A percentile compares a stretch with the other conserved stretches of the same genome.
Conservation (phyloP, 1,284 basidiomycete species). For the Polyporus tsugae region DNA sequence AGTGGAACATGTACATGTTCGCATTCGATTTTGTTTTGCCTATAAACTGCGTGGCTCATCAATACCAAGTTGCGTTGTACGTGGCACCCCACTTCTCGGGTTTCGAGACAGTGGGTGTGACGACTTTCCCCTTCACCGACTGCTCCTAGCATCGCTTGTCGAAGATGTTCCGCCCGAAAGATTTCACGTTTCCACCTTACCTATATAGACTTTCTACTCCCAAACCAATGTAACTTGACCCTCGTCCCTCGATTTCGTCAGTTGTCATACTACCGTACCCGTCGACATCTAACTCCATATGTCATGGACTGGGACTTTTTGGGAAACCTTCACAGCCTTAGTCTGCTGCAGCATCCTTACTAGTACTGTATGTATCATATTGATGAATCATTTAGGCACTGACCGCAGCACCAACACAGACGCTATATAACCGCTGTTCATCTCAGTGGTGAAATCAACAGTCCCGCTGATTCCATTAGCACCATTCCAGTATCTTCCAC, state of each 20-base stretch:
- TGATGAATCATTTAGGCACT: not conserved
- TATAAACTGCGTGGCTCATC: too few species aligned
- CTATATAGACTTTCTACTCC: not conserved
- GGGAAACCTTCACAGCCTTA: not conserved
- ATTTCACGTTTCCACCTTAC: not conserved
- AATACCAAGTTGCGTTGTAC: too few species aligned
- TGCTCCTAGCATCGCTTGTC: not conserved
- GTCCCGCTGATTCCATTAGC: not conserved
- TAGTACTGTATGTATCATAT: not conserved
- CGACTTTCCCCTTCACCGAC: not conserved
- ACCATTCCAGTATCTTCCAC: not conserved
- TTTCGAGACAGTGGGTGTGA: not conserved
- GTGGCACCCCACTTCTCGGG: too few species aligned
- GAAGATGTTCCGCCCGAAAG: not conserved
- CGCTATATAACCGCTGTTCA: not conserved
- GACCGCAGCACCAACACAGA: not conserved
- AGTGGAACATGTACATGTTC: too few species aligned
- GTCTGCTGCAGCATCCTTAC: not conserved
- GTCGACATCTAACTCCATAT: not conserved
- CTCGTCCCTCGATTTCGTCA: not conserved
- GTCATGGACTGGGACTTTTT: not conserved
- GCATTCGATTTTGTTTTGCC: too few species aligned
- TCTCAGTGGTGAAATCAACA: not conserved
- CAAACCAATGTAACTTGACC: not conserved
- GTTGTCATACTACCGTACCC: not conserved